A percentile compares a stretch with the other conserved stretches of the same genome.
These are phyloP conservation scores for Mycosphaerelloides madeirae DNA, from an alignment of 2,329 filamentous ascomycete genomes.

Conservation along the genomic window DNA sequence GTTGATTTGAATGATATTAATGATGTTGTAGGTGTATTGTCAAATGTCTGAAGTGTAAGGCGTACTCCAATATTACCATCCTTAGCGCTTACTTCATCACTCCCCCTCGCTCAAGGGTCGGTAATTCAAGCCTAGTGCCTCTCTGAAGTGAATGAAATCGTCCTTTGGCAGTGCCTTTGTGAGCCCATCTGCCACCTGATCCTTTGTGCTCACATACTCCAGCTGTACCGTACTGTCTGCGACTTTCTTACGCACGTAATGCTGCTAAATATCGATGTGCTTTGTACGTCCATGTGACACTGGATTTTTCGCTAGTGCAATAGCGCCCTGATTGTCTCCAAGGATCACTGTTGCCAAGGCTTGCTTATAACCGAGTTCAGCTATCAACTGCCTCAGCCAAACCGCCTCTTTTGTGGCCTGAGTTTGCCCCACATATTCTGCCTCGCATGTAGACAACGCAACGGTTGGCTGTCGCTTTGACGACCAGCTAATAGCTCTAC, in stretches of 20 bases:
- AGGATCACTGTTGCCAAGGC: constrained; percentile 6
- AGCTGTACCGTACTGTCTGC: neutral
- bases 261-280: constrained; percentile 4
- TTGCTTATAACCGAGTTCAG: neutral
- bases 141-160: too few species aligned
- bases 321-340: constrained; percentile 8
- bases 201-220: constrained; percentile 1
- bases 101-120: too few species aligned
- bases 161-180: constrained; percentile 6
- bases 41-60: too few species aligned
- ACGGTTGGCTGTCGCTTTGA: constrained; percentile 23
- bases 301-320: constrained; percentile 4
- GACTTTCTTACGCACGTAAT: too few species aligned
- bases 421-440: constrained; percentile 20
- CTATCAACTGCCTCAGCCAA: constrained; percentile 13
- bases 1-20: too few species aligned
- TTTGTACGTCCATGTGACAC: constrained; percentile 3
- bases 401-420: constrained; percentile 23
- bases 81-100: too few species aligned
- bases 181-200: constrained; percentile 8
- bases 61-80: too few species aligned
- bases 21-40: too few species aligned
- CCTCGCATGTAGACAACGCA: constrained; percentile 23
- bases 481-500: constrained; percentile 19
- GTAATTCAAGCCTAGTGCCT: too few species aligned